Percentiles rank a stretch among this genome's conserved stretches.
Evolutionary conservation across 1,284 basidiomycete genomes (phyloP).

Genomic region (Papiliotrema laurentii): DNA sequence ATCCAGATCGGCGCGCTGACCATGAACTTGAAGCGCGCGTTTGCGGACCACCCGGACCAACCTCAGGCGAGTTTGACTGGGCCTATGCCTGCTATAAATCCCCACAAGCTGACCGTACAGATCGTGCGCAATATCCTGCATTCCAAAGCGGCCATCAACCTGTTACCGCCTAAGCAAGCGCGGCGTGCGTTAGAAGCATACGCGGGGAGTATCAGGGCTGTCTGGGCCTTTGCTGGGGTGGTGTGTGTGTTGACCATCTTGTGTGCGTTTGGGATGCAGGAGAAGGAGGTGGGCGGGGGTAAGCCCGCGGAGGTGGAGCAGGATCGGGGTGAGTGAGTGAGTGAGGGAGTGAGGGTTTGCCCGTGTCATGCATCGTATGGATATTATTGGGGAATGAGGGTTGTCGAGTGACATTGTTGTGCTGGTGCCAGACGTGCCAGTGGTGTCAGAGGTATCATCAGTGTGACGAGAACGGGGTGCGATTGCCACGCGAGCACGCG

Average conservation of each 20-base stretch:
- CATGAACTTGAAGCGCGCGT: constrained; percentile 11
- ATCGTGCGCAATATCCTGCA: constrained; percentile 42
- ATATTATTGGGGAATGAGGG: too few relatives aligned
- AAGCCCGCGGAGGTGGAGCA: not conserved
- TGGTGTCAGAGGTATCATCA: too few relatives aligned
- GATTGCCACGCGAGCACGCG: too few relatives aligned
- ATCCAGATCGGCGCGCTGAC: constrained; percentile 42
- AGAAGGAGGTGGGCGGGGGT: constrained; percentile 12
- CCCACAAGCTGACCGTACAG: constrained; percentile 6
- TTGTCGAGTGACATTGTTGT: too few relatives aligned
- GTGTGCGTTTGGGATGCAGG: constrained; percentile 26
- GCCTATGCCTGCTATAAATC: not conserved
- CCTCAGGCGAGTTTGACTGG: not conserved
- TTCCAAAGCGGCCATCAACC: constrained; percentile 41
- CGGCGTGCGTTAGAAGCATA: constrained; percentile 39
- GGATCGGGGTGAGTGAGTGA: not conserved
- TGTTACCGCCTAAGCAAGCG: constrained; percentile 19
- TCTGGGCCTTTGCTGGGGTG: constrained; percentile 23
- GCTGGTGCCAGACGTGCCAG: too few relatives aligned
- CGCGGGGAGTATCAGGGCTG: constrained; percentile 26
- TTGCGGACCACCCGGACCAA: constrained; percentile 7
- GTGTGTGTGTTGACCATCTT: constrained; percentile 31
- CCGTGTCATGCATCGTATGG: too few relatives aligned
- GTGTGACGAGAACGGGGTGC: too few relatives aligned
- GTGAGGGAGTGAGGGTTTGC: not conserved